phyloP scores from a whole-genome alignment of 768 basidiomycete genomes.

The Chalciporus pseudorubinellus region DNA sequence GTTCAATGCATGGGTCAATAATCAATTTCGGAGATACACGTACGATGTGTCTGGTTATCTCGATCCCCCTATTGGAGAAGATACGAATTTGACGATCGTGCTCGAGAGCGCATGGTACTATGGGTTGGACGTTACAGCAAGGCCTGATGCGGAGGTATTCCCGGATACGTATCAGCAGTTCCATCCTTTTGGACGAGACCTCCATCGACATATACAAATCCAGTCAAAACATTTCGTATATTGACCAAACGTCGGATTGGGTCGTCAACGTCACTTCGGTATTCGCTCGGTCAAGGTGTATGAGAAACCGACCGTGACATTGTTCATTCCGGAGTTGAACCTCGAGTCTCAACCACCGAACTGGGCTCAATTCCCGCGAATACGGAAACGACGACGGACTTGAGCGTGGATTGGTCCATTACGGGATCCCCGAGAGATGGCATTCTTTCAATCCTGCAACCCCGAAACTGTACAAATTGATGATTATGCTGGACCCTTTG shows the following conservation, averaged over 20 bases:
- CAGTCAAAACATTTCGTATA: constrained; percentile 41
- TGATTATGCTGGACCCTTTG: constrained; percentile 36
- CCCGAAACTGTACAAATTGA: constrained; percentile 54
- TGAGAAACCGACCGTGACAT: constrained; percentile 35
- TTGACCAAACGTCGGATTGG: constrained; percentile 51
- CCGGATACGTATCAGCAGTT: constrained; percentile 29
- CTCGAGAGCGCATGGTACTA: constrained; percentile 55
- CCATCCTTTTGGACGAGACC: no score
- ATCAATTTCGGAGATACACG: constrained; percentile 54
- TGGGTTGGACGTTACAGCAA: constrained; percentile 49
- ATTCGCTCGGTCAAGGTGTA: constrained; percentile 42
- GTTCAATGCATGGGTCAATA: constrained; percentile 59
- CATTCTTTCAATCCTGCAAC: constrained; percentile 54
- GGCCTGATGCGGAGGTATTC: constrained; percentile 47
- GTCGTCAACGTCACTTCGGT: constrained; percentile 52
- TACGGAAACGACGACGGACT: constrained; percentile 35
- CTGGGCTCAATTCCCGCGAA: constrained; percentile 18
- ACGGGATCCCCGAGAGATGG: constrained; percentile 52
- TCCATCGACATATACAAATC: constrained; percentile 59
- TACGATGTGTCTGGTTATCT: constrained; percentile 50
- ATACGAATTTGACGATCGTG: constrained; percentile 47
- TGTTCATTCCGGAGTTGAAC: constrained; percentile 48
- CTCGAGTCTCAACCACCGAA: constrained; percentile 34
- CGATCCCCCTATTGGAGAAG: constrained; percentile 26
- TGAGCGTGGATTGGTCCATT: constrained; percentile 44